Percentiles rank a stretch among this genome's conserved stretches.
phyloP scores from a whole-genome alignment of 208 protist species.

The Phytomonas sp. region DNA sequence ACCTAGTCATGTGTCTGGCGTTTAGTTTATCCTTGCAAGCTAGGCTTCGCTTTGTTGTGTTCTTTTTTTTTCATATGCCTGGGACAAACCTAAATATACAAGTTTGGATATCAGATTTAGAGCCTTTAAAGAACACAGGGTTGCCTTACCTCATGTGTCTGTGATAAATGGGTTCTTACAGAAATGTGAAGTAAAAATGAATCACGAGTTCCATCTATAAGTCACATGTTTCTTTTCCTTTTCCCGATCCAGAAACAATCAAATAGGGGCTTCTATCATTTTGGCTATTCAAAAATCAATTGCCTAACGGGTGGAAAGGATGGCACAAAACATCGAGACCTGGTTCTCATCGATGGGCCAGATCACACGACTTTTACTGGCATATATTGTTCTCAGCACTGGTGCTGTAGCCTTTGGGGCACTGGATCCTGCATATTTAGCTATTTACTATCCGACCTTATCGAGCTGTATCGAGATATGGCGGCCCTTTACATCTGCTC shows the following conservation, averaged over 20 bases:
- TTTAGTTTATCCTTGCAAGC: not conserved
- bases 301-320: constrained; percentile 3
- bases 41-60: constrained; percentile 10
- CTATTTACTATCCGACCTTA: not conserved
- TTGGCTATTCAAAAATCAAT: not conserved
- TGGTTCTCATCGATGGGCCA: constrained; percentile 59
- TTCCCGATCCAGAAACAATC: not conserved
- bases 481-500: constrained; percentile 52
- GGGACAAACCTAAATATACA: constrained; percentile 11
- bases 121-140: not conserved
- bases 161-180: not conserved
- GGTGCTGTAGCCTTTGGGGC: constrained; percentile 31
- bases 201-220: not conserved
- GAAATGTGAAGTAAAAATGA: not conserved
- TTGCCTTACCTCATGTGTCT: not conserved
- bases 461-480: constrained; percentile 36
- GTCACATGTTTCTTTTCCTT: not conserved
- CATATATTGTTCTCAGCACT: constrained; percentile 33
- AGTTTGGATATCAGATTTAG: constrained; percentile 9
- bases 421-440: constrained; percentile 12
- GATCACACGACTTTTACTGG: constrained; percentile 43
- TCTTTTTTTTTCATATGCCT: constrained; percentile 11
- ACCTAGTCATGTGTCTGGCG: not conserved
- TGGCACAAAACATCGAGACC: constrained; percentile 58
- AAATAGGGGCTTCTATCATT: not conserved